Base-by-base conservation (phyloP, 768 basidiomycete genomes). In the Panaeolus cyanescens region DNA sequence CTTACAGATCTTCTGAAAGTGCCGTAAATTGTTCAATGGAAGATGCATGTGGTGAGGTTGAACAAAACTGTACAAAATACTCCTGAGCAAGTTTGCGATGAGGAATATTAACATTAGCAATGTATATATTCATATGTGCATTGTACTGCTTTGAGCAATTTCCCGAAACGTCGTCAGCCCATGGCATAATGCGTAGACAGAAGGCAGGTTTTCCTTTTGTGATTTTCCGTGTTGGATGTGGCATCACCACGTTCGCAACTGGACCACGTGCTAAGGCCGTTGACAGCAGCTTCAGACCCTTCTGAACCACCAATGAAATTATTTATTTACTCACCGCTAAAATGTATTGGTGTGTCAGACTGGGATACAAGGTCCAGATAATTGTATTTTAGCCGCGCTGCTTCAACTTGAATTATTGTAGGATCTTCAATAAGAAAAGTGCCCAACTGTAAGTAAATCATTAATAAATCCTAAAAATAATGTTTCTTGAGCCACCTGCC, bases 51-150 rank as follows among this genome's bases (percentile, higher is more conserved):
- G 67, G 72, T 20, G 65, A 68, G 1, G 62, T 25, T 1, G 64
- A 68, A 2, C 64, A 39, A 61, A 62, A 68, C 2, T 33, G 70
- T 54, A 73, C 62, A 61, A 65, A 66, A 39, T 65, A 74, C 59
- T 77, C 73, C 50, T 78, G 75, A 8, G 76, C 68, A 0, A 76
- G 62, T 5, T 76, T 63, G 5, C 59, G 45, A 0, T 70, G 59
- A 5, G 74, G 77, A 0, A 79, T 61, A 53, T 70, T 72, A 1
- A 62, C 39, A 36, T 77, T 68, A 0, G 64, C 64, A 25, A 72
- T 65, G 57, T 75, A 77, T 0, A 72, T 67, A 39, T 74, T 76
- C 1, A 62, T 63, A 34, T 78, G 77, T 22, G 75, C 73, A 56
- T 80, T 77, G 59, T 71, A 77, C 17, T 68, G 61, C 60, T 75